A percentile compares a stretch with the other conserved stretches of the same genome.
Evolutionary conservation across 352 stramenopile species (phyloP).

Genomic region (Pythium volutum): DNA sequence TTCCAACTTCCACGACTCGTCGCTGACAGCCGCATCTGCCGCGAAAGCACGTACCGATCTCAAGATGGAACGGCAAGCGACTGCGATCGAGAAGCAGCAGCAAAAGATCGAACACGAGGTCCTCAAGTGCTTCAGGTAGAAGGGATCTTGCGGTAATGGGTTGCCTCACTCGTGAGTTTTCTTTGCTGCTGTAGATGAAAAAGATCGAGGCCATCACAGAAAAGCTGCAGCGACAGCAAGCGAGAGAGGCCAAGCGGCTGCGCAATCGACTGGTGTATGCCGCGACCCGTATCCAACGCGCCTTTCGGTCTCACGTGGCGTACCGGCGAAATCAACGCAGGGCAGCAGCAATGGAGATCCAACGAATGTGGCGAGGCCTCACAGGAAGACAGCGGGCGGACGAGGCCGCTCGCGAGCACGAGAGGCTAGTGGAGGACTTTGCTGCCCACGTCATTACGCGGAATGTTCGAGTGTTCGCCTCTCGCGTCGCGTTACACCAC

Average conservation of each 20-base stretch:
- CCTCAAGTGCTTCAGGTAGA: too few species aligned
- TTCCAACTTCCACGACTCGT: slow-evolving; percentile 73
- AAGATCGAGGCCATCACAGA: slow-evolving; percentile 73
- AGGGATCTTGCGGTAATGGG: too few species aligned
- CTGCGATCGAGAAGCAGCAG: slow-evolving; percentile 75
- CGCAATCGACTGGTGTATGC: slow-evolving; percentile 48
- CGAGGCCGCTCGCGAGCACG: slow-evolving; percentile 20
- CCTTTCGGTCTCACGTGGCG: slow-evolving; percentile 30
- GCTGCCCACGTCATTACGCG: slow-evolving; percentile 42
- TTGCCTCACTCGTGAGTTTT: too few species aligned
- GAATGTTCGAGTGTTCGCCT: slow-evolving; percentile 33
- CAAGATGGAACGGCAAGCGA: slow-evolving; percentile 59
- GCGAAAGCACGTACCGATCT: slow-evolving; percentile 61
- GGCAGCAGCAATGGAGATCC: slow-evolving; percentile 39
- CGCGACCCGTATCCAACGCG: slow-evolving; percentile 46
- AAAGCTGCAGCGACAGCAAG: slow-evolving; percentile 60
- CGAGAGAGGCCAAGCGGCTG: slow-evolving; percentile 63
- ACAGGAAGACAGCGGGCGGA: slow-evolving; percentile 22
- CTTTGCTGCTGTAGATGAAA: slow-evolving; percentile 59
- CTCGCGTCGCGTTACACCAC: slow-evolving; percentile 26
- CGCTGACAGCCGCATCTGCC: slow-evolving; percentile 60
- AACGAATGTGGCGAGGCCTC: slow-evolving; percentile 39
- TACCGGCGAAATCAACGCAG: slow-evolving; percentile 18
- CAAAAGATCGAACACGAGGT: slow-evolving; percentile 79
- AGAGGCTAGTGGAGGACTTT: slow-evolving; percentile 18